Base-by-base conservation (phyloP, 306 rosid genomes). In the Gastrolobium villosum region DNA sequence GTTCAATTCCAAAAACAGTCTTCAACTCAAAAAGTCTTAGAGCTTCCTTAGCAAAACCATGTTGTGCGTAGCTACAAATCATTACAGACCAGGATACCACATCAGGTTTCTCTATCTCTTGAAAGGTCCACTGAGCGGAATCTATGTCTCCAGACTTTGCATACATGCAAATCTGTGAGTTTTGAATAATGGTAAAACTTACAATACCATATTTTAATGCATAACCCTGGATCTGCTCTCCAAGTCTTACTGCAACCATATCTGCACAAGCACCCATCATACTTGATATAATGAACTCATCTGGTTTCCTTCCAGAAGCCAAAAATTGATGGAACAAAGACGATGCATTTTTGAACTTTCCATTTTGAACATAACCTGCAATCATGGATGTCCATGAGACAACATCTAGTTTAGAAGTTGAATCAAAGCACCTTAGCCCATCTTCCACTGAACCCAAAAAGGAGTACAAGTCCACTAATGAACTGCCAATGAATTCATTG, bases 1-100 rank as follows among this genome's bases (percentile, higher is more conserved):
- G 93, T 45, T 67, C 72, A 77, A 82, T 55, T 67, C 86, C 79
- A 73, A 79, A 59, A 68, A 55, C 41, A 65, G 73, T 81, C 89
- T 87, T 83, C 81, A 61, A 74, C 44, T 83, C 84, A 79, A 87
- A 87, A 70, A 73, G 80, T 28, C 67, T 72, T 59, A 87, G 65
- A 66, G 93, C 86, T 72, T 87, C 87, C 45, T 54, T 26, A 50
- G 88, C 88, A 74, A n/a, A 63, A 53, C 91, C 93, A 74, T 87
- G 89, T 8, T 85, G 93, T 13, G 88, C 93, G 32, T 79, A 45
- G 79, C 91, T 77, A 70, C 81, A 74, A 30, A 89, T 87, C 84
- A 85, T 85, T 63, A 81, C 88, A 4, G 93, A 83, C 93, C 91
- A 89, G 41, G 93, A 83, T 49, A 89, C 89, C 6, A 79, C 85